Evolutionary conservation across 345 rosid species (phyloP), one percentile per base, ranked within the genome.

Genomic region (Camelina laxa): DNA sequence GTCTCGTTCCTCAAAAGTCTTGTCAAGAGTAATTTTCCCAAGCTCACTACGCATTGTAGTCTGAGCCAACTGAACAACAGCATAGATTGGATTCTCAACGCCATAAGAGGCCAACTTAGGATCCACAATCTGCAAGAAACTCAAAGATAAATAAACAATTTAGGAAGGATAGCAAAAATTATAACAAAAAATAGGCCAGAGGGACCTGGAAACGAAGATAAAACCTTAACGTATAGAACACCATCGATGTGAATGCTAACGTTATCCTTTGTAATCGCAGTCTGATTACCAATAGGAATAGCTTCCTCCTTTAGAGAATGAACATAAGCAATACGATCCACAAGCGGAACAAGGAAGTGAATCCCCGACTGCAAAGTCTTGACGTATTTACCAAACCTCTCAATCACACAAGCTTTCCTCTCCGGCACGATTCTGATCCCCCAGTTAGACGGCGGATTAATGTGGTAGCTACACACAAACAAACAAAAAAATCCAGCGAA

Each of bases 231-330:
- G 55, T 90, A 92, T 8, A 95, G 92, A 38, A 92, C 96, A 9
- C 99, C 99, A 5, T 89, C 98, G 2, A 95, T 90, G 69, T 85
- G 82, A 81, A 95, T 90, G 88, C 93, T 90, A 79, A 95, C 99
- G 82, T 90, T 92, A 75, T 95, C 99, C 75, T 88, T 90, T 6
- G 99, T 95, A 38, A 92, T 92, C 54, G 99, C 97, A 20, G 96
- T 82, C 73, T 95, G 98, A 38, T 92, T 91, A 3, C 96, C 92
- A 33, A 92, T 92, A 4, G 93, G 96, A 33, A 95, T 95, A 0
- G 99, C 93, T 79, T 92, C 98, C 75, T 95, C 99, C 85, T 95
- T 95, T 72, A 95, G 88, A 24, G 99, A 90, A 79, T 95, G 99
- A 21, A 92, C 98, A 16, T 95, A 95, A 20, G 98, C 97, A 54